Conservation (phyloP, 768 basidiomycete species). For the Phlebiopsis flavidoalba region DNA sequence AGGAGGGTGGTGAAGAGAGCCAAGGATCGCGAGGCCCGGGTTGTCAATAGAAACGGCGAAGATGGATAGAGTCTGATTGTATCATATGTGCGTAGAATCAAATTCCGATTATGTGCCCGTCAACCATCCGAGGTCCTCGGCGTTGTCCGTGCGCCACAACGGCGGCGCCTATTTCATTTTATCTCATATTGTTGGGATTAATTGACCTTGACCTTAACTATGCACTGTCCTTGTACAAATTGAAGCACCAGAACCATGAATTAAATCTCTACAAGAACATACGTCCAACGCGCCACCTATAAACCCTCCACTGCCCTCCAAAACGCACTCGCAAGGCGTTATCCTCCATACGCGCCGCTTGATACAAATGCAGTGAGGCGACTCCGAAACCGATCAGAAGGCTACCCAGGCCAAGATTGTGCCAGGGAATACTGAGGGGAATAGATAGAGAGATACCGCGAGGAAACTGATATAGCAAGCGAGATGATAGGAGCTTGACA, state of each 20-base stretch:
- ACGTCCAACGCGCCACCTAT: background rate
- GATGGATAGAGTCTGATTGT: background rate
- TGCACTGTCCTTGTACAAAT: background rate
- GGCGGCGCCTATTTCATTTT: background rate
- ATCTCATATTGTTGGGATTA: no score
- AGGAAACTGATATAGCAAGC: background rate
- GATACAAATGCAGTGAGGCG: background rate
- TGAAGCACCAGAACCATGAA: background rate
- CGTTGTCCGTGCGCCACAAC: background rate
- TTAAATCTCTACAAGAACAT: background rate
- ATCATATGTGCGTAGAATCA: no score
- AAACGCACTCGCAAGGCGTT: background rate
- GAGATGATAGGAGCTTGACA: background rate
- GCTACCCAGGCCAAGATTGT: background rate
- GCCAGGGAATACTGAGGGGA: background rate
- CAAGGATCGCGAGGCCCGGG: slow-evolving; percentile 17
- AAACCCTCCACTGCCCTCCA: background rate
- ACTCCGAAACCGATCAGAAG: background rate
- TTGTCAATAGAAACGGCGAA: background rate
- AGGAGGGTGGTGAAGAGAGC: slow-evolving; percentile 27
- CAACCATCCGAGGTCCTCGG: background rate
- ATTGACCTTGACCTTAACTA: no score
- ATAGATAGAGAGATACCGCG: background rate
- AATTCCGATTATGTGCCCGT: no score
- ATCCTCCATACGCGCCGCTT: background rate